phyloP scores from a whole-genome alignment of 495 filamentous ascomycete species.

The Aspergillus panamensis region DNA sequence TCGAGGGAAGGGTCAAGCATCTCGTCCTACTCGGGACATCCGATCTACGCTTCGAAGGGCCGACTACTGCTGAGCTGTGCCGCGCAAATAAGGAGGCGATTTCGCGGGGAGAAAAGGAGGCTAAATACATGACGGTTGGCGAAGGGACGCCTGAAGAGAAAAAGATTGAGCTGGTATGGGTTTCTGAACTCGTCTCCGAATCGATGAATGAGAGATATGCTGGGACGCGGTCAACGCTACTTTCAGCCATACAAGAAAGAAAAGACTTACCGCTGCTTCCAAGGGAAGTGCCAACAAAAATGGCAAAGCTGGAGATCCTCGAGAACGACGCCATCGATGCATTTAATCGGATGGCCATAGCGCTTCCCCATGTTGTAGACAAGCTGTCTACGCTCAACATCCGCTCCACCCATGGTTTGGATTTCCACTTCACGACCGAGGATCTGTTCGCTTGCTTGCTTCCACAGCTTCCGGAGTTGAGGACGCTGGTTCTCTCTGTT shows the following conservation, averaged over 20 bases:
- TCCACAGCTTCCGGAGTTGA: slow-evolving; percentile 15
- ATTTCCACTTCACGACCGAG: slow-evolving; percentile 18
- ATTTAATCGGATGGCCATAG: slow-evolving; percentile 21
- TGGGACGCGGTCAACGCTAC: not conserved
- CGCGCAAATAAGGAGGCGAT: slow-evolving; percentile 13
- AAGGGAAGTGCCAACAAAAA: not conserved
- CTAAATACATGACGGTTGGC: slow-evolving; percentile 3
- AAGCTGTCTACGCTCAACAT: slow-evolving; percentile 22
- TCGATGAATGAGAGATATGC: slow-evolving; percentile 14
- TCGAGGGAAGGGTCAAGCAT: slow-evolving; percentile 23
- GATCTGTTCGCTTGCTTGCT: slow-evolving; percentile 10
- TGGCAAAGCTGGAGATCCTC: slow-evolving; percentile 22
- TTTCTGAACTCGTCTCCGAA: slow-evolving; percentile 13
- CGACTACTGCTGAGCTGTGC: slow-evolving; percentile 12
- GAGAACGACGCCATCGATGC: slow-evolving; percentile 28
- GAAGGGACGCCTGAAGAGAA: slow-evolving; percentile 7
- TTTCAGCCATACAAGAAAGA: not conserved
- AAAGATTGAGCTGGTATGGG: slow-evolving; percentile 16
- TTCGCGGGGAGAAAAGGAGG: slow-evolving; percentile 16
- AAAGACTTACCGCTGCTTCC: slow-evolving; percentile 6
- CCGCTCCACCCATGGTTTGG: slow-evolving; percentile 20
- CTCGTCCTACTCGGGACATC: slow-evolving; percentile 22
- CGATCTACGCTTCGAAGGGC: slow-evolving; percentile 27
- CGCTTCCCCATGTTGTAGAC: slow-evolving; percentile 23
- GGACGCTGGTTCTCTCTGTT: slow-evolving; percentile 24